A percentile compares a stretch with the other conserved stretches of the same genome.
These are phyloP conservation scores for Cicer yamashitae DNA, from an alignment of 306 rosid species.

Conservation along the genomic window DNA sequence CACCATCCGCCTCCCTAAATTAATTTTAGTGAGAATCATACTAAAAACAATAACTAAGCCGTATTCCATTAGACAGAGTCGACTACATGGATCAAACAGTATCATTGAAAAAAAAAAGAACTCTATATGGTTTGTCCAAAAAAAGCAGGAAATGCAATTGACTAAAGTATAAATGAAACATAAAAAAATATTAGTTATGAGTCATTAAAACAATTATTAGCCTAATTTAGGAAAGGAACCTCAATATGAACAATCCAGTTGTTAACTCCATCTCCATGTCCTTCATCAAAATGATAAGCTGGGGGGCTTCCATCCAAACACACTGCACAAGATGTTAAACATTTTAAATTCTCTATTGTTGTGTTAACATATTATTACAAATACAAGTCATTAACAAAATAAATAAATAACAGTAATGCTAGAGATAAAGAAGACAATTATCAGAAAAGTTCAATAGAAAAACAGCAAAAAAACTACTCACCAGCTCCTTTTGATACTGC, in stretches of 20 bases:
- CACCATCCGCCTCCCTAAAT: constrained; percentile 97
- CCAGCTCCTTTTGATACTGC: constrained; percentile 95
- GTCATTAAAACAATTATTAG: background rate
- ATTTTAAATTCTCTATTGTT: constrained; percentile 26
- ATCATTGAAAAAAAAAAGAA: background rate
- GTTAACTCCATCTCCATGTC: constrained; percentile 73
- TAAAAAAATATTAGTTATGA: background rate
- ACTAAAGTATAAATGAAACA: no score
- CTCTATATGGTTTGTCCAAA: constrained; percentile 4
- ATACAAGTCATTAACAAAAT: background rate
- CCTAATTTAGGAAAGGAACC: constrained; percentile 48
- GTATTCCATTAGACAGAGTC: background rate
- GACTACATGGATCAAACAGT: background rate
- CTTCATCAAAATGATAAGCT: constrained; percentile 78
- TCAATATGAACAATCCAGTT: constrained; percentile 84
- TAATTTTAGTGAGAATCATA: constrained; percentile 26
- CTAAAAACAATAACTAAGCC: background rate
- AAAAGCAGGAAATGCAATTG: background rate
- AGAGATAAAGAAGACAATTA: background rate
- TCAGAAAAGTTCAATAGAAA: background rate
- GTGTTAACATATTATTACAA: background rate
- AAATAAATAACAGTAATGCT: background rate
- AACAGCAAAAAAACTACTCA: constrained; percentile 46
- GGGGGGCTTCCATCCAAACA: constrained; percentile 99
- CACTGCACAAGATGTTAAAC: constrained; percentile 56